These are phyloP conservation scores for Cucurbita ficifolia DNA, from an alignment of 306 rosid species.

Conservation along the genomic window DNA sequence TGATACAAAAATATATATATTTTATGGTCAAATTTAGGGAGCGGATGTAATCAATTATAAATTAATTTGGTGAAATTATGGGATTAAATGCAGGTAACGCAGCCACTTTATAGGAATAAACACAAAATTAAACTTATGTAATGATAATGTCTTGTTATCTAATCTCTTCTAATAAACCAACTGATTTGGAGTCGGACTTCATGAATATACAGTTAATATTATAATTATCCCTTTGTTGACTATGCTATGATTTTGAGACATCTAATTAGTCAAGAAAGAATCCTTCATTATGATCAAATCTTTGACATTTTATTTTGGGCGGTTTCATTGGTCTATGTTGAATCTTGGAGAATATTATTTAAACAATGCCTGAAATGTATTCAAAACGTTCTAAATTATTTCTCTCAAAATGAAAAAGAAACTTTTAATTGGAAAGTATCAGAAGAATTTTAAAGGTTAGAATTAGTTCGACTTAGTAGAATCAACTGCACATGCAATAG, in stretches of 20 bases:
- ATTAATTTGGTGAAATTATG: background rate
- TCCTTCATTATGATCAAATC: background rate
- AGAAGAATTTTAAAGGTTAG: too few species aligned
- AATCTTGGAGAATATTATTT: background rate
- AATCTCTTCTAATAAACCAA: background rate
- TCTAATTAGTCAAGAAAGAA: background rate
- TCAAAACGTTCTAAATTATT: too few species aligned
- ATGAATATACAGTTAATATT: background rate
- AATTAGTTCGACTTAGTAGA: too few species aligned
- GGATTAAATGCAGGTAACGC: background rate
- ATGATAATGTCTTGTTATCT: background rate
- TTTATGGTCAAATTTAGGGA: background rate
- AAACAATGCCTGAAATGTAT: background rate
- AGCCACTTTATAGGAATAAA: constrained; percentile 3
- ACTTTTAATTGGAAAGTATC: too few species aligned
- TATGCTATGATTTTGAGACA: background rate
- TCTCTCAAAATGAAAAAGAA: too few species aligned
- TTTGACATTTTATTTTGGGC: background rate
- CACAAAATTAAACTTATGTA: background rate
- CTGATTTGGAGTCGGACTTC: background rate
- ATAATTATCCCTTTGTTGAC: background rate
- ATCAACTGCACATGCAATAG: too few species aligned
- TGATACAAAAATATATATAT: background rate
- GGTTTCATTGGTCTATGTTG: background rate
- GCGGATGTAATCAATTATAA: background rate